Conservation (phyloP, 805 yeast species). For the Danielozyma ontarioensis region DNA sequence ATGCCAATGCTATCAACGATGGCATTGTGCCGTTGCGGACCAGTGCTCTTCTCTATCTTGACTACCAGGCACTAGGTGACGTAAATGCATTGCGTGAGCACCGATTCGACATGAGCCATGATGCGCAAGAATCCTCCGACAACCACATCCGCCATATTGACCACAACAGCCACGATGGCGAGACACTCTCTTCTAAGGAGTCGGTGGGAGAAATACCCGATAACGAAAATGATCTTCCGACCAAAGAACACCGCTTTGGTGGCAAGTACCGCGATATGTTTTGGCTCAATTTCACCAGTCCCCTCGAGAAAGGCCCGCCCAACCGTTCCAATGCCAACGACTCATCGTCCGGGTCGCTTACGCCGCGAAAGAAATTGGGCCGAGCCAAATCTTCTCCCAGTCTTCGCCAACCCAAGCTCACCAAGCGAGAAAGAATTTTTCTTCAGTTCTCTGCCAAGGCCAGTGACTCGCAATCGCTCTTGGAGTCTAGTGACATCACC, state of each 20-base stretch:
- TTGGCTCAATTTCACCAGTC: slow-evolving; percentile 3
- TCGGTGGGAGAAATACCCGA: slow-evolving; percentile 30
- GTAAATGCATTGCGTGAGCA: slow-evolving; percentile 22
- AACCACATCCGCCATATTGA: not conserved
- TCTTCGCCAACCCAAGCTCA: not conserved
- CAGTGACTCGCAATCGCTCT: not conserved
- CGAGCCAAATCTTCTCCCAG: not conserved
- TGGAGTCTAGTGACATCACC: not conserved
- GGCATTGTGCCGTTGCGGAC: slow-evolving; percentile 44
- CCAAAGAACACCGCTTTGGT: not conserved
- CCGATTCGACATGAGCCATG: slow-evolving; percentile 4
- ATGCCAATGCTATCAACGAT: slow-evolving; percentile 42
- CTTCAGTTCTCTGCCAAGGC: not conserved
- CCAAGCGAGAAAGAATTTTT: not conserved
- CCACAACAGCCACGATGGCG: not conserved
- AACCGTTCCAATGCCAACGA: slow-evolving; percentile 1
- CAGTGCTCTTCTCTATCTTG: slow-evolving; percentile 36
- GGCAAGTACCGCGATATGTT: not conserved
- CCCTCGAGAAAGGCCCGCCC: not conserved
- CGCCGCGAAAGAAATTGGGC: too few relatives aligned
- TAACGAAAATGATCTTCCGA: slow-evolving; percentile 8
- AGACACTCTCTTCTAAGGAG: slow-evolving; percentile 1
- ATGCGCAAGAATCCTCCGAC: slow-evolving; percentile 1
- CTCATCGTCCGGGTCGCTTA: not conserved
- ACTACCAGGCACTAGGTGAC: slow-evolving; percentile 39